Conservation (phyloP, 2,329 filamentous ascomycete species). For the Fusarium sp. region DNA sequence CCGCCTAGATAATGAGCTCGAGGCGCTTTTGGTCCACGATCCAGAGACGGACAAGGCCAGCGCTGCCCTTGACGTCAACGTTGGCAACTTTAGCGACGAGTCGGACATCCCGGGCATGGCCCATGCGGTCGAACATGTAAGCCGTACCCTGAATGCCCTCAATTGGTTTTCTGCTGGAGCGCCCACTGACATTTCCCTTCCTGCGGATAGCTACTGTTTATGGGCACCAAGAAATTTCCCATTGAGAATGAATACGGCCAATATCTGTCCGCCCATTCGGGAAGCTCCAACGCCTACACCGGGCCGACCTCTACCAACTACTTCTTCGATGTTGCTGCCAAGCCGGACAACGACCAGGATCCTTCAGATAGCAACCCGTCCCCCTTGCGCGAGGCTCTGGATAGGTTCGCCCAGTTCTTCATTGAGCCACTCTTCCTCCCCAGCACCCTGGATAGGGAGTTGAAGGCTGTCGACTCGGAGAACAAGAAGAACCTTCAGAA, state of each 20-base stretch:
- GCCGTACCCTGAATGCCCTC: conserved; percentile 33
- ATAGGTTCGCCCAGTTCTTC: conserved; percentile 96
- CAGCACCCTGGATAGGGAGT: conserved; percentile 87
- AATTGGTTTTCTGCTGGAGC: background rate
- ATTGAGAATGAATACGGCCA: conserved; percentile 96
- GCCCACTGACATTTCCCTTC: conserved; percentile 25
- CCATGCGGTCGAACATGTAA: conserved; percentile 92
- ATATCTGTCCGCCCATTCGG: conserved; percentile 91
- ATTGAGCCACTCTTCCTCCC: conserved; percentile 88
- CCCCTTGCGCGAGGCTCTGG: conserved; percentile 83
- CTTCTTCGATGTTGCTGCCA: conserved; percentile 94
- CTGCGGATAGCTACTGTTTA: conserved; percentile 81
- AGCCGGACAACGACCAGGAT: conserved; percentile 74
- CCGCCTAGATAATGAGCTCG: conserved; percentile 86
- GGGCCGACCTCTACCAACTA: conserved; percentile 96
- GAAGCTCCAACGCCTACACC: conserved; percentile 95
- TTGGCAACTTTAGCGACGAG: conserved; percentile 94
- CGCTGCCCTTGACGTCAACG: conserved; percentile 94
- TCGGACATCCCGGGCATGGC: conserved; percentile 94
- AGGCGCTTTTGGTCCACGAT: conserved; percentile 94
- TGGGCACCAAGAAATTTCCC: conserved; percentile 99
- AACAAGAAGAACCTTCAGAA: conserved; percentile 98
- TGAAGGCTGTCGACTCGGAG: conserved; percentile 92
- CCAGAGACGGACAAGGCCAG: conserved; percentile 96
- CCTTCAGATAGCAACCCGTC: conserved; percentile 71